A percentile compares a stretch with the other conserved stretches of the same genome.
Conservation (phyloP, 1,284 basidiomycete genomes). For the Pulveroboletus sp. region DNA sequence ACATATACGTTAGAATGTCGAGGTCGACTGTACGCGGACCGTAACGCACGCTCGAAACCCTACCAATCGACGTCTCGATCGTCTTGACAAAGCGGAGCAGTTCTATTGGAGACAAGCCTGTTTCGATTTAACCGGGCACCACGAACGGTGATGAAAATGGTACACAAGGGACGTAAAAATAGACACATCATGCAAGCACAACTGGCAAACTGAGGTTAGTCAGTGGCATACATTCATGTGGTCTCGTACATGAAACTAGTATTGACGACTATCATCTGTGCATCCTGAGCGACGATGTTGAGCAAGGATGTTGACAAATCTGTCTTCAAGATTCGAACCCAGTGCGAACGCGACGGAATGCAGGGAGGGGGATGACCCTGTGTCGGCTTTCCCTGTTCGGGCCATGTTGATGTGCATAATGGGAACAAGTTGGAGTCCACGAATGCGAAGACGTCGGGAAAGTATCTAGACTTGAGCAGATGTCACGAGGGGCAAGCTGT, state of each 20-base stretch:
- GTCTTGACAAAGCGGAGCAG: conserved; percentile 72
- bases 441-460: too few relatives aligned
- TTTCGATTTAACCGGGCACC: conserved; percentile 36
- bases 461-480: too few relatives aligned
- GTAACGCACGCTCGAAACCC: conserved; percentile 65
- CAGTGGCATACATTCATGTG: conserved; percentile 90
- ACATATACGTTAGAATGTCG: conserved; percentile 72
- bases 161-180: background rate
- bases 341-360: conserved; percentile 69
- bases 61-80: conserved; percentile 76
- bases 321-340: conserved; percentile 90
- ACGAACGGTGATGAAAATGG: conserved; percentile 16
- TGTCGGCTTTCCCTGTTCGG: background rate
- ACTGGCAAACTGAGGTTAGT: conserved; percentile 90
- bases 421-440: too few relatives aligned
- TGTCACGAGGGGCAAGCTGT: too few relatives aligned
- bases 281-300: conserved; percentile 18
- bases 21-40: conserved; percentile 68
- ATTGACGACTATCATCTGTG: conserved; percentile 51
- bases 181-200: conserved; percentile 76
- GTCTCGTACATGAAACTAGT: conserved; percentile 43
- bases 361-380: conserved; percentile 26
- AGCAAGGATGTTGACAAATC: conserved; percentile 57
- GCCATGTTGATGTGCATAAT: background rate
- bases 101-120: conserved; percentile 59